A percentile compares a stretch with the other conserved stretches of the same genome.
These are phyloP conservation scores for Streptanthus diversifolius DNA, from an alignment of 345 rosid genomes.

Conservation along the genomic window DNA sequence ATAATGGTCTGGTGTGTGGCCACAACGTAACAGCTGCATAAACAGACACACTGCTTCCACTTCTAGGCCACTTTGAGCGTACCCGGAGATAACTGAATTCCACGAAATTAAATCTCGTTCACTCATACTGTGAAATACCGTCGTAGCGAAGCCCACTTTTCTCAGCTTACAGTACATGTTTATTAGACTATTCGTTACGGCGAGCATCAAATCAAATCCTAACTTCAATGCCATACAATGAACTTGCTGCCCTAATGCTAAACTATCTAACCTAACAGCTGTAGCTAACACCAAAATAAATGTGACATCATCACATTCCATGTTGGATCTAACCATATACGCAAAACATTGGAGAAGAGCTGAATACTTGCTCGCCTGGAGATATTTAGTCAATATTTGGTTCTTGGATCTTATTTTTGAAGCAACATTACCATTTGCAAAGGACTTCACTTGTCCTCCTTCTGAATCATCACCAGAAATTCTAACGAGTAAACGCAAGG, in stretches of 20 bases:
- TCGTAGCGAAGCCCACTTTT: conserved; percentile 22
- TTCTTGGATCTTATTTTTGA: conserved; percentile 40
- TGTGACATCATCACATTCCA: conserved; percentile 48
- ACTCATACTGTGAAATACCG: conserved; percentile 41
- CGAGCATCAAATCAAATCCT: conserved; percentile 42
- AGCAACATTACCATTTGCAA: conserved; percentile 1
- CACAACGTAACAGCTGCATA: conserved; percentile 36
- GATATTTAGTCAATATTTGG: conserved; percentile 37
- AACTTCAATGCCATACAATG: conserved; percentile 50
- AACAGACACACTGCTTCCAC: conserved; percentile 43
- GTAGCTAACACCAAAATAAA: conserved; percentile 46
- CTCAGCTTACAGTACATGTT: conserved; percentile 55
- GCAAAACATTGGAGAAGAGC: conserved; percentile 41
- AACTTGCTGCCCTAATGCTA: conserved; percentile 41
- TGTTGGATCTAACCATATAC: conserved; percentile 43
- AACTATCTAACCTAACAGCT: conserved; percentile 34
- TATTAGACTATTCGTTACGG: conserved; percentile 49
- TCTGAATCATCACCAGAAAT: conserved; percentile 34
- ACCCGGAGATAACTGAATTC: conserved; percentile 55
- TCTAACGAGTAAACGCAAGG: conserved; percentile 34
- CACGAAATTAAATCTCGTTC: conserved; percentile 58
- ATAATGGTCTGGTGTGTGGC: conserved; percentile 48
- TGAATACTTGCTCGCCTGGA: conserved; percentile 32
- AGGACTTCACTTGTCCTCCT: conserved; percentile 25
- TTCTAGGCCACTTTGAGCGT: conserved; percentile 40